Percentiles rank a stretch among this genome's conserved stretches.
phyloP scores from a whole-genome alignment of 768 basidiomycete species.

The Leucocoprinus birnbaumii region DNA sequence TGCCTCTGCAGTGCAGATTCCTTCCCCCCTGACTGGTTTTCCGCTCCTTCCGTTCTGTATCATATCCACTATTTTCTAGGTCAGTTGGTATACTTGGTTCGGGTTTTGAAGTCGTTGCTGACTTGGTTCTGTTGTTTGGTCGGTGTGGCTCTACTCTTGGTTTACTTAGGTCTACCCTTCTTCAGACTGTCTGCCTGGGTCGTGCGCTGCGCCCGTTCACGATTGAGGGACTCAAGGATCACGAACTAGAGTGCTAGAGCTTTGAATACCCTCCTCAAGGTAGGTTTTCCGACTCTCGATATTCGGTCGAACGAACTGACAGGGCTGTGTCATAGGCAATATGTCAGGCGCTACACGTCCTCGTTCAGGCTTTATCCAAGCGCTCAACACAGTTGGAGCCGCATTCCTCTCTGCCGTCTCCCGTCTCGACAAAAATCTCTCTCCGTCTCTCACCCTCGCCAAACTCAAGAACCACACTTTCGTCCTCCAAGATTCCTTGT shows the following conservation, averaged over 20 bases:
- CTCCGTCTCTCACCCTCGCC: conserved; percentile 60
- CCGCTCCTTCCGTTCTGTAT: not conserved
- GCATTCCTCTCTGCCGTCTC: conserved; percentile 62
- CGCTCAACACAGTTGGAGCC: conserved; percentile 17
- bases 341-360: conserved; percentile 3
- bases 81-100: no score
- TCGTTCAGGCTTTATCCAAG: not conserved
- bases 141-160: not conserved
- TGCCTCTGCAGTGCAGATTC: conserved; percentile 3
- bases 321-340: not conserved
- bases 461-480: conserved; percentile 58
- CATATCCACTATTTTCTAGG: not conserved
- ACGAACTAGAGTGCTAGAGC: no score
- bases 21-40: not conserved
- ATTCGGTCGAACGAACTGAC: not conserved
- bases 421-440: conserved; percentile 76
- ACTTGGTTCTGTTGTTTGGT: no score
- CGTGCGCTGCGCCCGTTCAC: not conserved
- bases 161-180: not conserved
- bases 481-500: conserved; percentile 52
- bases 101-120: no score
- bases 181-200: not conserved
- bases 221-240: no score
- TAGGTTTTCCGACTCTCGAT: not conserved
- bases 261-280: not conserved